A percentile compares a stretch with the other conserved stretches of the same genome.
Conservation (phyloP, 2,329 filamentous ascomycete genomes). For the Xylogone sp. region DNA sequence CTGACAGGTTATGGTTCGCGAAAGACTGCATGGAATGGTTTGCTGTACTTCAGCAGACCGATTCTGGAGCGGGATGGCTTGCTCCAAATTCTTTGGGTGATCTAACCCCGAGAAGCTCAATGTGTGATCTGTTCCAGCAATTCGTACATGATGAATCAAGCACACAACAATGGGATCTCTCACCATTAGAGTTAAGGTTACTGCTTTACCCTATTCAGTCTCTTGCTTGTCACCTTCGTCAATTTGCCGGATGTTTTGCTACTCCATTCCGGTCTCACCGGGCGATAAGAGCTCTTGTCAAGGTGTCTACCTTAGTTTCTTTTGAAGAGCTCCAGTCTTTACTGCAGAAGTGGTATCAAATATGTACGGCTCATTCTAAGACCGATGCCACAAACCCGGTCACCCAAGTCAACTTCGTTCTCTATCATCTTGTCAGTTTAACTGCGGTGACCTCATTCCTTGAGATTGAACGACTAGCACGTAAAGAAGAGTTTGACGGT, state of each 20-base stretch:
- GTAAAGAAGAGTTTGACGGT: conserved; percentile 54
- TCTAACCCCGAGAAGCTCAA: conserved; percentile 50
- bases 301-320: conserved; percentile 54
- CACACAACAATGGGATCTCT: conserved; percentile 38
- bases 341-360: conserved; percentile 63
- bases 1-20: conserved; percentile 61
- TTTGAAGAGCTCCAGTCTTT: conserved; percentile 62
- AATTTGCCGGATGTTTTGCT: conserved; percentile 63
- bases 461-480: conserved; percentile 63
- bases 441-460: conserved; percentile 66
- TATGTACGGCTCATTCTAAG: conserved; percentile 54
- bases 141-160: conserved; percentile 63
- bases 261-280: conserved; percentile 45
- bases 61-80: conserved; percentile 44
- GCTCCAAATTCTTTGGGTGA: conserved; percentile 49
- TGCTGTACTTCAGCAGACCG: conserved; percentile 53
- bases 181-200: conserved; percentile 58
- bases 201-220: conserved; percentile 66
- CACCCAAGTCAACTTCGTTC: conserved; percentile 61
- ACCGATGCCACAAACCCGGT: conserved; percentile 53
- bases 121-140: conserved; percentile 63
- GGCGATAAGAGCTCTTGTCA: conserved; percentile 46
- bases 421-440: conserved; percentile 68
- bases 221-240: conserved; percentile 60
- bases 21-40: conserved; percentile 57